Conservation (phyloP, 2,329 filamentous ascomycete genomes). For the Cercospora sp. region DNA sequence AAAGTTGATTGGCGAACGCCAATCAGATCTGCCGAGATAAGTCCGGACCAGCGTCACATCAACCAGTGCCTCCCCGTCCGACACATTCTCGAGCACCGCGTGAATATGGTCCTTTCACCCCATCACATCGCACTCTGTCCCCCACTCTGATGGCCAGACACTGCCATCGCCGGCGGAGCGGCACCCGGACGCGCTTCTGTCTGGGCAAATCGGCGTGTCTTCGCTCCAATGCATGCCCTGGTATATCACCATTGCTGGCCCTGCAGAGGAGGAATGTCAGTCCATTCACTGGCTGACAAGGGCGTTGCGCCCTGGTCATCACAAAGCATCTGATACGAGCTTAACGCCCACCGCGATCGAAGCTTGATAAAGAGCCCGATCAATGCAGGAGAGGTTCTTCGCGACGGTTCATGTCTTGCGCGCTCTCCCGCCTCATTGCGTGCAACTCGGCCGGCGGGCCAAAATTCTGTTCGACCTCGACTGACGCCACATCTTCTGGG, state of each 20-base stretch:
- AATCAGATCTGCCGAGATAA: neutral
- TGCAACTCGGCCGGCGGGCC: neutral
- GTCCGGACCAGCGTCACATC: neutral
- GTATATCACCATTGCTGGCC: neutral
- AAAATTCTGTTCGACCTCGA: neutral
- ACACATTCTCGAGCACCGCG: neutral
- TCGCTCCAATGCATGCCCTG: neutral
- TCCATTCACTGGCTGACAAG: neutral
- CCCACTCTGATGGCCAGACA: neutral
- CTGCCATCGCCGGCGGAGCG: neutral
- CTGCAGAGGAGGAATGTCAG: neutral
- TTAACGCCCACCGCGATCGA: neutral
- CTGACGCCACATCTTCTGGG: neutral
- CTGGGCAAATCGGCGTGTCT: neutral
- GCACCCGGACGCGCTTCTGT: neutral
- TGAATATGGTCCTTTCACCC: neutral
- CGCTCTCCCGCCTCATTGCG: neutral
- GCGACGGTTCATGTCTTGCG: neutral
- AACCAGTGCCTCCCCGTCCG: neutral
- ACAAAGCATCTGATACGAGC: neutral
- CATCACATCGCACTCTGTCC: neutral
- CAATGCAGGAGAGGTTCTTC: neutral
- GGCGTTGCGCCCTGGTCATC: neutral
- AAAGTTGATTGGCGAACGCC: neutral
- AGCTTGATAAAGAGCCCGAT: neutral